A percentile compares a stretch with the other conserved stretches of the same genome.
Conservation (phyloP, 768 basidiomycete species). For the Holtermanniella nyarrowii region DNA sequence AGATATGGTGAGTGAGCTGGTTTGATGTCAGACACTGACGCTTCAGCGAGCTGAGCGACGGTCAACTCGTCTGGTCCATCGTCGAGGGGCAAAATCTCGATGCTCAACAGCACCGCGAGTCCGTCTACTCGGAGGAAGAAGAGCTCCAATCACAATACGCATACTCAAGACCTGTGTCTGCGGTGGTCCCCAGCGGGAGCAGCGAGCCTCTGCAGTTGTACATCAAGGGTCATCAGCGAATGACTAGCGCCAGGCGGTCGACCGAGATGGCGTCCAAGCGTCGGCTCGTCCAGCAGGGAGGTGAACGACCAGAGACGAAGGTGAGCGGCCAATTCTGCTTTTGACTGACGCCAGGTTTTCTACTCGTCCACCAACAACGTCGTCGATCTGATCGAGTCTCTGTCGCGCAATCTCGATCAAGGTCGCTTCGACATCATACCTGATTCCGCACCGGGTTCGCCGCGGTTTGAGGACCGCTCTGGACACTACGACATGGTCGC, state of each 20-base stretch:
- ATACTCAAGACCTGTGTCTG: constrained; percentile 4
- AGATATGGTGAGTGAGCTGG: constrained; percentile 21
- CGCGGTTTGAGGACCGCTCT: neutral
- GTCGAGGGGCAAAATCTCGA: constrained; percentile 22
- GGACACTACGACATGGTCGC: too few relatives aligned
- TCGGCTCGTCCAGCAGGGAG: neutral
- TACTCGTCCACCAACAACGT: constrained; percentile 25
- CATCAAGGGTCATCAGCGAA: neutral
- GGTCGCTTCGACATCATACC: constrained; percentile 25
- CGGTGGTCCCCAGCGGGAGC: neutral
- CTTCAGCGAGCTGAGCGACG: constrained; percentile 31
- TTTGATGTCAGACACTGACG: neutral
- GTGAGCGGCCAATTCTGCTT: constrained; percentile 9
- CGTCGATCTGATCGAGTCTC: constrained; percentile 32
- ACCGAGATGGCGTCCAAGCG: neutral
- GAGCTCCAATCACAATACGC: constrained; percentile 8
- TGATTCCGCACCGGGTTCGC: neutral
- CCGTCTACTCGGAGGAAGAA: constrained; percentile 6
- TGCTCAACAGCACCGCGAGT: neutral
- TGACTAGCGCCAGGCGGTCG: neutral
- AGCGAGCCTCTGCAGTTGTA: neutral
- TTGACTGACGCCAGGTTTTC: constrained; percentile 17
- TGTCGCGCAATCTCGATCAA: constrained; percentile 18
- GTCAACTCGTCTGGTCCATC: constrained; percentile 29
- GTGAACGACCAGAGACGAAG: constrained; percentile 22